A percentile compares a stretch with the other conserved stretches of the same genome.
These are phyloP conservation scores for Fagopyrum tataricum DNA, from an alignment of 148 eudicot species.

Conservation along the genomic window DNA sequence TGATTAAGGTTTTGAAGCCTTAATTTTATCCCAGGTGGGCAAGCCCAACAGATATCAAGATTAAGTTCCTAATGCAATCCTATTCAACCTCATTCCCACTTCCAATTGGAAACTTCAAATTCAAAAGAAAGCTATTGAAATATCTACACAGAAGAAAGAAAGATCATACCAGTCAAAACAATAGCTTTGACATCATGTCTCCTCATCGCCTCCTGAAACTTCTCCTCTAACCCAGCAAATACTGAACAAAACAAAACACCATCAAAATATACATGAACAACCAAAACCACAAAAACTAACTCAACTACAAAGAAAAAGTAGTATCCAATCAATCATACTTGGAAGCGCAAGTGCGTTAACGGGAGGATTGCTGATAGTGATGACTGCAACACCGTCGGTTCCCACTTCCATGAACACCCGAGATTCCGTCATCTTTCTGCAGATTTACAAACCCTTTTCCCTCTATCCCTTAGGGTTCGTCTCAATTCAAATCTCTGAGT, in stretches of 20 bases:
- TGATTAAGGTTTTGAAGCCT: background rate
- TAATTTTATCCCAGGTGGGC: background rate
- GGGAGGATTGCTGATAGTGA: constrained; percentile 76
- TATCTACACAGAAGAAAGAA: background rate
- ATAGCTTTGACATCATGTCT: constrained; percentile 83
- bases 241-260: constrained; percentile 31
- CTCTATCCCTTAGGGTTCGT: background rate
- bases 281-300: background rate
- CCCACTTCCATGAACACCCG: constrained; percentile 63
- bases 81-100: background rate
- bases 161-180: constrained; percentile 53
- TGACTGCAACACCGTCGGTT: constrained; percentile 63
- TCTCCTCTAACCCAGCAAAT: constrained; percentile 52
- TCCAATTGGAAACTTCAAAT: background rate
- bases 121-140: background rate
- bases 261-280: constrained; percentile 6
- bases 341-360: constrained; percentile 58
- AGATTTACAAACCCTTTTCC: background rate
- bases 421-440: constrained; percentile 33
- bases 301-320: too few species aligned
- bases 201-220: constrained; percentile 55
- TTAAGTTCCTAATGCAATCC: background rate
- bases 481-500: background rate
- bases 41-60: background rate
- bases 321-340: constrained; percentile 24